A percentile compares a stretch with the other conserved stretches of the same genome.
Evolutionary conservation across 2,329 filamentous ascomycete species (phyloP).

Genomic region (Kalmusia sp.): DNA sequence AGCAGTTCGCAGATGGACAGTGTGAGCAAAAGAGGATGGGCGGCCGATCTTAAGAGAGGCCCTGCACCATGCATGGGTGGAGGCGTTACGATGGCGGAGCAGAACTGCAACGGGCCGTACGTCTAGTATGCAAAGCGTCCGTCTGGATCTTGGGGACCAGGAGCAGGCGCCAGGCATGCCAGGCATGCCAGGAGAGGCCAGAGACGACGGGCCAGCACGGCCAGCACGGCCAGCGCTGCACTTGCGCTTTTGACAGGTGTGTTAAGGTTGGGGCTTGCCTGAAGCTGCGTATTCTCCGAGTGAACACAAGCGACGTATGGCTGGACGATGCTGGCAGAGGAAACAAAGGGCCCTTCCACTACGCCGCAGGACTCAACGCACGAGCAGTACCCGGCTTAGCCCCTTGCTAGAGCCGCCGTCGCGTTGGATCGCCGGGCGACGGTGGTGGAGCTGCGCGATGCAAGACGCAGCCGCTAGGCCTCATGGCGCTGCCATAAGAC

Average conservation of each 20-base stretch:
- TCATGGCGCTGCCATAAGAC: slow-evolving; percentile 29
- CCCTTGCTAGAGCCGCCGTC: slow-evolving; percentile 14
- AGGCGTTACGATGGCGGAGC: slow-evolving; percentile 32
- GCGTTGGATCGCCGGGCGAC: slow-evolving; percentile 21
- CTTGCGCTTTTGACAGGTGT: slow-evolving; percentile 44
- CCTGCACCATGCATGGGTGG: slow-evolving; percentile 13
- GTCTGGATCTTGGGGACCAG: slow-evolving; percentile 34
- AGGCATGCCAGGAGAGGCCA: slow-evolving; percentile 37
- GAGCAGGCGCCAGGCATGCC: slow-evolving; percentile 27
- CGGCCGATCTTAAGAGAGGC: slow-evolving; percentile 31
- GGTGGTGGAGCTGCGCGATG: slow-evolving; percentile 38
- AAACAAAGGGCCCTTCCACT: slow-evolving; percentile 36
- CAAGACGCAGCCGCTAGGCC: slow-evolving; percentile 28
- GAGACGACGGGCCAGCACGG: slow-evolving; percentile 28
- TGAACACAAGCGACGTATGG: slow-evolving; percentile 36
- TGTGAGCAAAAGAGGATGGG: slow-evolving; percentile 33
- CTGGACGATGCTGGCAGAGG: slow-evolving; percentile 27
- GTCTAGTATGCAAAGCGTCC: slow-evolving; percentile 41
- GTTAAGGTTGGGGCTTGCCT: slow-evolving; percentile 42
- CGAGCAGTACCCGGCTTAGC: slow-evolving; percentile 31
- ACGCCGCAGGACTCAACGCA: slow-evolving; percentile 42
- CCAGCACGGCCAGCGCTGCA: slow-evolving; percentile 39
- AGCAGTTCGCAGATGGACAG: slow-evolving; percentile 36
- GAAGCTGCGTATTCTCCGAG: slow-evolving; percentile 44
- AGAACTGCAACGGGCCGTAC: slow-evolving; percentile 51